Conservation (phyloP, 331 rosid species). For the Cucumis variabilis region DNA sequence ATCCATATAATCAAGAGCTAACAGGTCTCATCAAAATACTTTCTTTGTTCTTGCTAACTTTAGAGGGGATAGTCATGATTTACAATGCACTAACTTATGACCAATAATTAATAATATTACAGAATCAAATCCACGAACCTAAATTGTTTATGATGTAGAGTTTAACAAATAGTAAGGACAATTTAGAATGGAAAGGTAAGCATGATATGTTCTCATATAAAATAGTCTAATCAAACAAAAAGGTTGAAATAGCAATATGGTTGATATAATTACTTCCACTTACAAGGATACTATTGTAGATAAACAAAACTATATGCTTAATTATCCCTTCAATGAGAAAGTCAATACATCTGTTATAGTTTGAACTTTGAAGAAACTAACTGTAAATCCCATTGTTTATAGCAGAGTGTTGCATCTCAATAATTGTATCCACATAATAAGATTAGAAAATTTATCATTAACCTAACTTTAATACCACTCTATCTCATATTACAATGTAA, state of each 20-base stretch:
- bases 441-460: neutral
- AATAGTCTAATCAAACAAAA: neutral
- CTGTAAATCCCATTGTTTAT: neutral
- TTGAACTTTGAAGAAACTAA: neutral
- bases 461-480: too few relatives aligned
- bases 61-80: constrained; percentile 9
- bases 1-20: constrained; percentile 18
- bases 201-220: neutral
- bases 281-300: constrained; percentile 38
- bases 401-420: neutral
- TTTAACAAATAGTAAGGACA: neutral
- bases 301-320: neutral
- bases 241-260: constrained; percentile 33
- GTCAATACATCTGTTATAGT: neutral
- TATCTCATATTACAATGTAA: too few relatives aligned
- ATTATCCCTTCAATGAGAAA: neutral
- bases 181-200: neutral
- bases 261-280: constrained; percentile 45
- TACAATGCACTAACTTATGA: constrained; percentile 1
- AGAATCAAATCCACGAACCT: constrained; percentile 4
- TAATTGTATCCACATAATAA: neutral
- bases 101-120: constrained; percentile 8
- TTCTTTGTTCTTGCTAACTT: neutral
- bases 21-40: constrained; percentile 19
- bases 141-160: neutral